Evolutionary conservation across 768 basidiomycete species (phyloP).

Genomic region (Tephrocybe sp.): DNA sequence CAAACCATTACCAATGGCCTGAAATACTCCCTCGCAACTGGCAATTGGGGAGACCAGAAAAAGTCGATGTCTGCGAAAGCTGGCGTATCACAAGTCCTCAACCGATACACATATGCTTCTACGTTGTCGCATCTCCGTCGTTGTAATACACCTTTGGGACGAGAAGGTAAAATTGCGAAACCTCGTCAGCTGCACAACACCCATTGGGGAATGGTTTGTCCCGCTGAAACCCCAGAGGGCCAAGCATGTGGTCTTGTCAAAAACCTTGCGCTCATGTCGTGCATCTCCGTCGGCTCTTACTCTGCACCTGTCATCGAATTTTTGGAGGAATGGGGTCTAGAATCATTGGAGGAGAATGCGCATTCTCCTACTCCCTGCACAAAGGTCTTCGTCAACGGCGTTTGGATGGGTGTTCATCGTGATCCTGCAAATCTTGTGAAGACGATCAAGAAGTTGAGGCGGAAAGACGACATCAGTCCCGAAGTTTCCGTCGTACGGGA

Average conservation of each 20-base stretch:
- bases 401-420: constrained; percentile 99
- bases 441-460: constrained; percentile 87
- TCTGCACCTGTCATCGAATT: constrained; percentile 97
- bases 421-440: constrained; percentile 90
- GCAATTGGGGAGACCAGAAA: constrained; percentile 99
- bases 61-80: constrained; percentile 98
- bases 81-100: constrained; percentile 97
- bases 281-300: constrained; percentile 95
- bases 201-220: constrained; percentile 99
- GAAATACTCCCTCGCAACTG: constrained; percentile 96
- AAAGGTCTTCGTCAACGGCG: constrained; percentile 98
- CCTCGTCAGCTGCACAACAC: constrained; percentile 99
- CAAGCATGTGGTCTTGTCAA: constrained; percentile 99
- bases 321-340: constrained; percentile 97
- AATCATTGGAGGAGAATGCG: constrained; percentile 91
- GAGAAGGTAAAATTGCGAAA: constrained; percentile 98
- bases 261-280: constrained; percentile 95
- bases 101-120: constrained; percentile 98
- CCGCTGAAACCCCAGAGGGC: constrained; percentile 98
- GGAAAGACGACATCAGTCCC: constrained; percentile 92
- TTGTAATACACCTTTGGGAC: constrained; percentile 95
- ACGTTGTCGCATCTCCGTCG: constrained; percentile 97
- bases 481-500: constrained; percentile 98
- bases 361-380: constrained; percentile 81
- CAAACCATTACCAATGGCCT: constrained; percentile 98